Conservation (phyloP, 805 yeast species). For the Schwanniomyces yamadae region DNA sequence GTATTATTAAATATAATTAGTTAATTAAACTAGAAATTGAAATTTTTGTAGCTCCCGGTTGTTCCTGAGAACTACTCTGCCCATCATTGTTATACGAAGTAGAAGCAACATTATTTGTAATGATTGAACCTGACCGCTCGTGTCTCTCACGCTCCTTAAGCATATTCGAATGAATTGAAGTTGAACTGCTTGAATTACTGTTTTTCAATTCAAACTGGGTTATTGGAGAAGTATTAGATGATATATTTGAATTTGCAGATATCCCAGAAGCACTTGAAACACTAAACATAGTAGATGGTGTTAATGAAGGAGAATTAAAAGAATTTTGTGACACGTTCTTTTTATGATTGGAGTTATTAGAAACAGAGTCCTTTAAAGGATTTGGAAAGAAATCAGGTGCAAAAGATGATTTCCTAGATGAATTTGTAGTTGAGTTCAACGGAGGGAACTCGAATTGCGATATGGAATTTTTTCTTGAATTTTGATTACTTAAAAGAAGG, state of each 20-base stretch:
- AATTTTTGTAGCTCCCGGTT: slow-evolving; percentile 22
- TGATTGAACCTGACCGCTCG: neutral
- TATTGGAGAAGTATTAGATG: slow-evolving; percentile 9
- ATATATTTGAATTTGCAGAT: slow-evolving; percentile 9
- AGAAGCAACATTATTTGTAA: neutral
- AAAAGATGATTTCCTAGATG: slow-evolving; percentile 42
- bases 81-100: slow-evolving; percentile 6
- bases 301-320: slow-evolving; percentile 27
- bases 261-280: slow-evolving; percentile 16
- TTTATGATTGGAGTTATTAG: slow-evolving; percentile 17
- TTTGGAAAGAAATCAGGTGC: slow-evolving; percentile 46
- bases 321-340: slow-evolving; percentile 30
- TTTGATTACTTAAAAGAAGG: slow-evolving; percentile 27
- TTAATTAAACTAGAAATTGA: slow-evolving; percentile 35
- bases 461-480: slow-evolving; percentile 42
- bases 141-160: slow-evolving; percentile 1
- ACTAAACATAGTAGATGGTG: slow-evolving; percentile 24
- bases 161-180: slow-evolving; percentile 5
- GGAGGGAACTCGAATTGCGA: slow-evolving; percentile 30
- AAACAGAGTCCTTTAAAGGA: slow-evolving; percentile 25
- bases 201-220: slow-evolving; percentile 2
- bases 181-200: slow-evolving; percentile 7
- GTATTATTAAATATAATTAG: too few relatives aligned
- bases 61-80: slow-evolving; percentile 3
- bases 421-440: slow-evolving; percentile 22